These are phyloP conservation scores for Metarhizium rileyi DNA, from an alignment of 2,329 filamentous ascomycete genomes.

Conservation along the genomic window DNA sequence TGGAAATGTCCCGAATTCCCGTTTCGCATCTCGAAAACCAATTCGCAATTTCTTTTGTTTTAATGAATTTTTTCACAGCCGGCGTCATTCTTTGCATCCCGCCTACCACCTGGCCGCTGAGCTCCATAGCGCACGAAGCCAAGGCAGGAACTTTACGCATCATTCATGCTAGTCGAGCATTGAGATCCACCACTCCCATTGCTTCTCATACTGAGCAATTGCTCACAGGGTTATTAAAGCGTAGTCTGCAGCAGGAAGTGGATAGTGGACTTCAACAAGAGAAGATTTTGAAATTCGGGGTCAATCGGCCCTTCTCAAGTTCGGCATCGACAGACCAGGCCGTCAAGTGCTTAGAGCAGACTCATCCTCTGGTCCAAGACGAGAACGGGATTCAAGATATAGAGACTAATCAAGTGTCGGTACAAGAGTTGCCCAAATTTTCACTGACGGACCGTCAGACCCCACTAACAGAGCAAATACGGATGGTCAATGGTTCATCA, in stretches of 20 bases:
- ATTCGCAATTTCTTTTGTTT: constrained; percentile 11
- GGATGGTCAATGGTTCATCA: neutral
- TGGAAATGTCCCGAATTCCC: constrained; percentile 19
- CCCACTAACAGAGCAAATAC: neutral
- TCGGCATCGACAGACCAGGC: neutral
- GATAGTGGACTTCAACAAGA: constrained; percentile 4
- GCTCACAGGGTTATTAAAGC: constrained; percentile 1
- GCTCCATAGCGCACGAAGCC: constrained; percentile 16
- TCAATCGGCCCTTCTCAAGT: neutral
- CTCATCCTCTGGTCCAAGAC: neutral
- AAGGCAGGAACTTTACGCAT: constrained; percentile 20
- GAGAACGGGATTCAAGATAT: neutral
- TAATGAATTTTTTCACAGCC: constrained; percentile 13
- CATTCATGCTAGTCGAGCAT: constrained; percentile 14
- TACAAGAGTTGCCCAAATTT: neutral
- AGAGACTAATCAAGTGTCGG: neutral
- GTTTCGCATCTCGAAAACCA: constrained; percentile 17
- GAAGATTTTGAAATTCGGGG: neutral
- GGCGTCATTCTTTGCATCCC: constrained; percentile 19
- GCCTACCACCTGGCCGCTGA: constrained; percentile 18
- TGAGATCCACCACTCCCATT: constrained; percentile 5
- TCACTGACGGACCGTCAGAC: neutral
- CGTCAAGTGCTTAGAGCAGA: neutral
- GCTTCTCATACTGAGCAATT: constrained; percentile 4
- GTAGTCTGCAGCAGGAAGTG: constrained; percentile 3